Evolutionary conservation across 352 stramenopile species (phyloP).

Genomic region (Phytophthora ohioensis): DNA sequence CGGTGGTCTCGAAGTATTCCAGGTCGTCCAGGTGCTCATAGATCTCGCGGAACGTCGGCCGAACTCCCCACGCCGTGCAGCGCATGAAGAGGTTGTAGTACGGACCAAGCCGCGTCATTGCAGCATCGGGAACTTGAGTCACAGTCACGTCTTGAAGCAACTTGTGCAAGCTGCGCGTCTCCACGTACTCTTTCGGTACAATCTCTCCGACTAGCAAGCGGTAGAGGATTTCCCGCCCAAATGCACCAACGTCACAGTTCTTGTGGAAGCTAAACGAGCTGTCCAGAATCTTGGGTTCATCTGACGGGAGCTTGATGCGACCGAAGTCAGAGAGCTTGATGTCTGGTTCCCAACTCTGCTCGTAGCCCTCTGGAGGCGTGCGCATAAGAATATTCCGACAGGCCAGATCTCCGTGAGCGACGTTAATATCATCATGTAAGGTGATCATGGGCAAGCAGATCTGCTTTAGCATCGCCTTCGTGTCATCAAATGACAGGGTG

Average conservation of each 20-base stretch:
- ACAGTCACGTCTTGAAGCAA: conserved; percentile 80
- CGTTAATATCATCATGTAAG: conserved; percentile 83
- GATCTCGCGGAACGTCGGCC: conserved; percentile 82
- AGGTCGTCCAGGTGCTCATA: conserved; percentile 82
- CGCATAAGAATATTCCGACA: conserved; percentile 89
- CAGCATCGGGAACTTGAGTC: conserved; percentile 61
- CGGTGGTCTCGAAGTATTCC: conserved; percentile 79
- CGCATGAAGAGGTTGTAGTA: conserved; percentile 80
- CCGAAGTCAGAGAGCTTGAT: conserved; percentile 89
- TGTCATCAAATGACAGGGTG: conserved; percentile 65
- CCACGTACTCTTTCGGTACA: conserved; percentile 71
- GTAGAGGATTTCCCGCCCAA: conserved; percentile 82
- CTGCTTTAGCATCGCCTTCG: conserved; percentile 70
- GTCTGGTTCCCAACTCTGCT: conserved; percentile 82
- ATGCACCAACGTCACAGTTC: conserved; percentile 83
- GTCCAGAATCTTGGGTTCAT: conserved; percentile 77
- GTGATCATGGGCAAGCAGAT: conserved; percentile 83
- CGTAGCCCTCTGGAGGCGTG: conserved; percentile 80
- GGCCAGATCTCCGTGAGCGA: conserved; percentile 83
- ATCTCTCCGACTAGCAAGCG: conserved; percentile 84
- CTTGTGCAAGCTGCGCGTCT: conserved; percentile 82
- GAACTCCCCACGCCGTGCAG: conserved; percentile 81
- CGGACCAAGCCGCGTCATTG: conserved; percentile 64
- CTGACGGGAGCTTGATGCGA: conserved; percentile 72
- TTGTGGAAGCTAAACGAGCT: conserved; percentile 86